A percentile compares a stretch with the other conserved stretches of the same genome.
These are phyloP conservation scores for Calonectria honghensis DNA, from an alignment of 2,329 filamentous ascomycete genomes.

Conservation along the genomic window DNA sequence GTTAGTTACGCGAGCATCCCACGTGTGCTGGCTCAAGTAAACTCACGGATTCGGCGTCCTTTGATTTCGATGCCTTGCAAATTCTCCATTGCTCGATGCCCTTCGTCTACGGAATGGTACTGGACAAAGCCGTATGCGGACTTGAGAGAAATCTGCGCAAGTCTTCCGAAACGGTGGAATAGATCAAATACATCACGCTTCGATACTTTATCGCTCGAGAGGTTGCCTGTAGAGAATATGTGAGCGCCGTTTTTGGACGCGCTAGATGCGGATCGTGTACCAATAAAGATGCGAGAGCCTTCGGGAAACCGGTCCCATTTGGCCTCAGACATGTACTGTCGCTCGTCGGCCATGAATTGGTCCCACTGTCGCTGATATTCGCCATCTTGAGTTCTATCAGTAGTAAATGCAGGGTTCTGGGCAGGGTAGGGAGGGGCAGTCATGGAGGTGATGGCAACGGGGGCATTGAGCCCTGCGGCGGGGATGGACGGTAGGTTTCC, in stretches of 20 bases:
- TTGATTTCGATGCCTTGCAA: constrained; percentile 89
- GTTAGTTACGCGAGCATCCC: constrained; percentile 26
- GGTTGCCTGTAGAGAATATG: constrained; percentile 79
- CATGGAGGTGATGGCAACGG: constrained; percentile 55
- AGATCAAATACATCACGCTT: constrained; percentile 95
- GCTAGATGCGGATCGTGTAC: constrained; percentile 68
- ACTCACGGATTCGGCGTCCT: constrained; percentile 95
- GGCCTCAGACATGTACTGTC: constrained; percentile 84
- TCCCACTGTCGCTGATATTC: constrained; percentile 82
- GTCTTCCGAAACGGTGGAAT: constrained; percentile 88
- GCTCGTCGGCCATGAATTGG: constrained; percentile 82
- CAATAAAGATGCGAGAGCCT: constrained; percentile 87
- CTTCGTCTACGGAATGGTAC: constrained; percentile 86
- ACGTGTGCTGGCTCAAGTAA: background rate
- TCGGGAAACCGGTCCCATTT: constrained; percentile 88
- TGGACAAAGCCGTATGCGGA: constrained; percentile 98
- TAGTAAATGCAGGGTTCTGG: constrained; percentile 54
- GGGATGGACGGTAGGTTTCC: constrained; percentile 57
- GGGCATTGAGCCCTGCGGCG: constrained; percentile 55
- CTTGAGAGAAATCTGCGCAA: constrained; percentile 97
- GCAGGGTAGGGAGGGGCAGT: constrained; percentile 58
- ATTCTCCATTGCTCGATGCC: constrained; percentile 81
- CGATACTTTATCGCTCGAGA: constrained; percentile 93
- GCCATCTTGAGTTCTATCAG: constrained; percentile 60
- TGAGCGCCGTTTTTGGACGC: constrained; percentile 52